These are phyloP conservation scores for Fragilariopsis cylindrus DNA, from an alignment of 108 stramenopile genomes.

Conservation along the genomic window DNA sequence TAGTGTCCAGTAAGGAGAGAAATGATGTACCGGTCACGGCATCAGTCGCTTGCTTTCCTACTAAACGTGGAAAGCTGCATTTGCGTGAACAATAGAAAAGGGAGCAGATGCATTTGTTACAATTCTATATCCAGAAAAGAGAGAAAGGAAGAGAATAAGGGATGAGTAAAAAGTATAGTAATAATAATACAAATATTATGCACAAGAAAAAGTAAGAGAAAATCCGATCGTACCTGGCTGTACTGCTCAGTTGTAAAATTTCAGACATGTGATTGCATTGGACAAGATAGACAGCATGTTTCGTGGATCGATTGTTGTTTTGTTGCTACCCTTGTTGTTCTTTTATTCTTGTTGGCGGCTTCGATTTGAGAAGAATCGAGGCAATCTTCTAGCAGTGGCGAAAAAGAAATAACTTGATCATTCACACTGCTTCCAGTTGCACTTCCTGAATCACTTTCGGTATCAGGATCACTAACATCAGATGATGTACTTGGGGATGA, in stretches of 20 bases:
- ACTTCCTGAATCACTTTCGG: conserved; percentile 31
- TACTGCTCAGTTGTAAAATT: conserved; percentile 28
- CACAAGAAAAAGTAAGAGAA: background rate
- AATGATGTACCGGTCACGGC: conserved; percentile 23
- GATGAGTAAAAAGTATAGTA: background rate
- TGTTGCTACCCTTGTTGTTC: background rate
- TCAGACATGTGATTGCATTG: conserved; percentile 31
- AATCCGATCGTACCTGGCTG: conserved; percentile 23
- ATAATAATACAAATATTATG: conserved; percentile 1
- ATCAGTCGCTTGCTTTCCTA: conserved; percentile 9
- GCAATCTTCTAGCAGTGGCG: conserved; percentile 24
- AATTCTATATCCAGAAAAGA: conserved; percentile 14
- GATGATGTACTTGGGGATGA: conserved; percentile 12
- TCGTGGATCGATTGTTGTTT: conserved; percentile 6
- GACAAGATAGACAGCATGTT: conserved; percentile 17
- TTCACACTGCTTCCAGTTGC: conserved; percentile 14
- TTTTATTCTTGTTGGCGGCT: background rate
- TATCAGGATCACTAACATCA: conserved; percentile 35
- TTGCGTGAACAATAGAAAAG: conserved; percentile 39
- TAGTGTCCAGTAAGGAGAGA: conserved; percentile 4
- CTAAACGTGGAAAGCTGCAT: conserved; percentile 36
- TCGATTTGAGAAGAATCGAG: background rate
- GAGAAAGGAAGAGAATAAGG: background rate
- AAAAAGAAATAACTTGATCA: background rate
- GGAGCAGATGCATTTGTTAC: conserved; percentile 32